A percentile compares a stretch with the other conserved stretches of the same genome.
Conservation (phyloP, 768 basidiomycete genomes). For the Amylocystis lapponica region DNA sequence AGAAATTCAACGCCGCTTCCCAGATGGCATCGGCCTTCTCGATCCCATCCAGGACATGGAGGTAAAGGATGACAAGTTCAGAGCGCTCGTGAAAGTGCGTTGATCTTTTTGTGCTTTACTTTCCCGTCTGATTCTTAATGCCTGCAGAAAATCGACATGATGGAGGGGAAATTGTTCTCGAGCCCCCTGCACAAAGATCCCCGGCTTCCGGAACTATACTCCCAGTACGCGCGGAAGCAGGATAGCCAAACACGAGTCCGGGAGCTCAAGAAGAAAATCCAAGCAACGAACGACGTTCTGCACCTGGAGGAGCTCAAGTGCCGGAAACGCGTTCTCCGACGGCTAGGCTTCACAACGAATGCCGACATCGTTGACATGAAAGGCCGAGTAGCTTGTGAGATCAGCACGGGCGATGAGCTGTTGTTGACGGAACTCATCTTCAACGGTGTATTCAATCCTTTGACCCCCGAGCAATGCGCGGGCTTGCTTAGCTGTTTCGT, state of each 20-base stretch:
- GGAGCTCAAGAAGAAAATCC: constrained; percentile 77
- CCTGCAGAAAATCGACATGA: constrained; percentile 78
- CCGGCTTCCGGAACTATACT: constrained; percentile 75
- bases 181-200: constrained; percentile 77
- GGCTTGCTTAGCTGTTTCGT: constrained; percentile 97
- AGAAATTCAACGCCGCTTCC: constrained; percentile 89
- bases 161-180: constrained; percentile 82
- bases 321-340: constrained; percentile 88
- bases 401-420: constrained; percentile 94
- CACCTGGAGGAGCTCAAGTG: constrained; percentile 96
- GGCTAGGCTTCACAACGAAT: constrained; percentile 83
- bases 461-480: constrained; percentile 89
- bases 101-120: no score
- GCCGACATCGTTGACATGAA: constrained; percentile 97
- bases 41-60: constrained; percentile 95
- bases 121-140: neutral
- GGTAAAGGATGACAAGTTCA: constrained; percentile 93
- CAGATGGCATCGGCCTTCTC: constrained; percentile 77
- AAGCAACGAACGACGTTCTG: constrained; percentile 85
- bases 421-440: constrained; percentile 96
- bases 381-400: constrained; percentile 97
- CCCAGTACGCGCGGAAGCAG: constrained; percentile 73
- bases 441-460: constrained; percentile 90
- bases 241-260: constrained; percentile 65
- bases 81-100: constrained; percentile 70